Base-by-base conservation (phyloP, 75 land plant genomes). In the Cryptomeria japonica region DNA sequence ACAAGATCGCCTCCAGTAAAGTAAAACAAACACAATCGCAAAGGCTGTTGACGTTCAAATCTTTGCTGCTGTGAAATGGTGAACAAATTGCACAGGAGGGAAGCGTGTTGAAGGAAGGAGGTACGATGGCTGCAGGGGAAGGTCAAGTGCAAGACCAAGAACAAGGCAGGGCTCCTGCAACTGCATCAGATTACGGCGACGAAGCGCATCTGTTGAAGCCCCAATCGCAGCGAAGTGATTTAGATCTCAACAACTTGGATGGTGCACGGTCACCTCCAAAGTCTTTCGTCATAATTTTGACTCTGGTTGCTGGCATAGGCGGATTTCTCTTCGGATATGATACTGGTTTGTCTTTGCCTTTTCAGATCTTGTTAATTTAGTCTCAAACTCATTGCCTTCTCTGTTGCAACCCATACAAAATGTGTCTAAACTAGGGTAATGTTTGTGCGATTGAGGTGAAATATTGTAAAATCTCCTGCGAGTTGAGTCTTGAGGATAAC, bases 261-360 rank as follows among this genome's bases (percentile, higher is more conserved):
- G 13, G 15, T 32, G 77, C 34, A 75, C 16, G 16, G 37, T 31
- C 77, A 3, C 13, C 77, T 75, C 34, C 77, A 31, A 75, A 75
- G 77, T 34, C 42, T 3, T 84, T 84, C 58, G 88, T 91, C 18
- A 61, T 89, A n/a, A 58, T 88, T 49, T 80, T 91, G 70, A 91
- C 92, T 34, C 34, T 91, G 14, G 91, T 88, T 18, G 92, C 92
- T 73, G 92, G 92, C 2, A 86, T 91, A 8, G 91, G 92, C 32
- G 92, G 92, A 19, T 88, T 91, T 80, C 86, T 91, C 32, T 91
- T 91, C 44, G 92, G 92, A 38, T 91, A 91, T 55, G 92, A 91
- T 42, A 91, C 92, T 51, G 92, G 92, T 91, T 70, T 47, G 31
- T 14, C 5, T 73, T 76, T 34, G 13, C 0, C 32, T 55, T 1